These are phyloP conservation scores for Penicillium sp. DNA, from an alignment of 2,329 filamentous ascomycete genomes.

Conservation along the genomic window DNA sequence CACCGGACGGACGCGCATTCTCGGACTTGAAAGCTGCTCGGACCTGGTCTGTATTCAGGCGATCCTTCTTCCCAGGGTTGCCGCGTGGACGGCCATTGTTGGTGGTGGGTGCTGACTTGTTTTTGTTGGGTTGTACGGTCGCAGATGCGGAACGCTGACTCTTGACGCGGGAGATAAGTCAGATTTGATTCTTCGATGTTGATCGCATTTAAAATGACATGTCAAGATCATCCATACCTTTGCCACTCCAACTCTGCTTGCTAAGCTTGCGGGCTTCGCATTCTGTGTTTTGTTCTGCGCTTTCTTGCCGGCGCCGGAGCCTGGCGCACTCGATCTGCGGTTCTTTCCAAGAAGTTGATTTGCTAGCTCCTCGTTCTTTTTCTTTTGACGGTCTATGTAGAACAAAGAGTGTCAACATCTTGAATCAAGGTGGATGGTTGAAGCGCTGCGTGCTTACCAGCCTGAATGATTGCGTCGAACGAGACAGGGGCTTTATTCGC, in stretches of 20 bases:
- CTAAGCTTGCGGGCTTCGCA: slow-evolving; percentile 51
- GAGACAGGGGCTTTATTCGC: slow-evolving; percentile 40
- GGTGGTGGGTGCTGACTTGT: slow-evolving; percentile 37
- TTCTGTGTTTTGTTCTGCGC: slow-evolving; percentile 38
- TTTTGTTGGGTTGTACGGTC: slow-evolving; percentile 38
- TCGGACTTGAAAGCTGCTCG: slow-evolving; percentile 30
- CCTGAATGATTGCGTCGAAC: slow-evolving; percentile 54
- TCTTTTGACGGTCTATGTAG: slow-evolving; percentile 51
- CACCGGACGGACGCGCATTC: not conserved
- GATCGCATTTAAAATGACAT: not conserved
- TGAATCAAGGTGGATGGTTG: slow-evolving; percentile 1
- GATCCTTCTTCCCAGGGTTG: slow-evolving; percentile 33
- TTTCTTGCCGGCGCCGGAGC: slow-evolving; percentile 27
- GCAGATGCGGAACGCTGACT: slow-evolving; percentile 43
- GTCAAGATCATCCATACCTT: slow-evolving; percentile 46
- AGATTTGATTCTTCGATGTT: slow-evolving; percentile 1
- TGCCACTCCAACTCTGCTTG: slow-evolving; percentile 59
- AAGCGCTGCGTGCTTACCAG: slow-evolving; percentile 39
- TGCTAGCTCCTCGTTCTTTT: slow-evolving; percentile 57
- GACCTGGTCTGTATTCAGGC: slow-evolving; percentile 36
- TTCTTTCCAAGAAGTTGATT: slow-evolving; percentile 59
- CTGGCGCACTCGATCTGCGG: slow-evolving; percentile 50
- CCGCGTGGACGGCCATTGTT: slow-evolving; percentile 22
- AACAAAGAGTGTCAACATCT: slow-evolving; percentile 5
- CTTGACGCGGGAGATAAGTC: not conserved